Evolutionary conservation across 176 grass and related monocot genomes (phyloP).

Genomic region (Alloteropsis semialata): DNA sequence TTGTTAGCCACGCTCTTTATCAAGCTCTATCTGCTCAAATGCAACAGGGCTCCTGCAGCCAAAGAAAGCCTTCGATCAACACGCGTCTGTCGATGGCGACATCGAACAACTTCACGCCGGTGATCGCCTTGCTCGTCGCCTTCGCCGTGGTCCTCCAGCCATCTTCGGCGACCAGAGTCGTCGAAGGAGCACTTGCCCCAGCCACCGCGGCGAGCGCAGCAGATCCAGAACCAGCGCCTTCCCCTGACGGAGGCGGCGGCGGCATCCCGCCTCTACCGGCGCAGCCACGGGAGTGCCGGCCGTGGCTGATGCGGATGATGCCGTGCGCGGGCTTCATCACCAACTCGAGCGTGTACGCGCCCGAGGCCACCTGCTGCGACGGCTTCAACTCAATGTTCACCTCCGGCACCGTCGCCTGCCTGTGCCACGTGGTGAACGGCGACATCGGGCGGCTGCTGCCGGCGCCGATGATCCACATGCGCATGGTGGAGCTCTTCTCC

Average conservation of each 20-base stretch:
- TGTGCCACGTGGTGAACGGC: conserved; percentile 8
- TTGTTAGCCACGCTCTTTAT: not conserved
- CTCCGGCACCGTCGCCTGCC: not conserved
- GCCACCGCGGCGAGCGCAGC: not conserved
- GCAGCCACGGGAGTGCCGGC: not conserved
- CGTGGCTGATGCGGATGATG: not conserved
- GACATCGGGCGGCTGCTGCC: not conserved
- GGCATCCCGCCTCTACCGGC: not conserved
- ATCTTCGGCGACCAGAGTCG: not conserved
- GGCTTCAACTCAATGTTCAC: not conserved
- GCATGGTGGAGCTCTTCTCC: not conserved
- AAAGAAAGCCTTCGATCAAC: not conserved
- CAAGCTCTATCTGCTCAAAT: not conserved
- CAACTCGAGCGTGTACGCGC: not conserved
- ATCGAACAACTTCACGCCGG: not conserved
- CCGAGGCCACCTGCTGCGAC: not conserved
- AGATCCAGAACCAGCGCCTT: not conserved
- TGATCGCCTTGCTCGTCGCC: not conserved
- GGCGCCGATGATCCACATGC: not conserved
- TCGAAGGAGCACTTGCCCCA: not conserved
- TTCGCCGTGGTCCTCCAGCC: not conserved
- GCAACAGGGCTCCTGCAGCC: not conserved
- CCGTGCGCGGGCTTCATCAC: not conserved
- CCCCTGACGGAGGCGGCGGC: not conserved
- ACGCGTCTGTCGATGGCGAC: not conserved